Evolutionary conservation across 1,284 basidiomycete genomes (phyloP).

Genomic region (Melanopsichium pennsylvanicum): DNA sequence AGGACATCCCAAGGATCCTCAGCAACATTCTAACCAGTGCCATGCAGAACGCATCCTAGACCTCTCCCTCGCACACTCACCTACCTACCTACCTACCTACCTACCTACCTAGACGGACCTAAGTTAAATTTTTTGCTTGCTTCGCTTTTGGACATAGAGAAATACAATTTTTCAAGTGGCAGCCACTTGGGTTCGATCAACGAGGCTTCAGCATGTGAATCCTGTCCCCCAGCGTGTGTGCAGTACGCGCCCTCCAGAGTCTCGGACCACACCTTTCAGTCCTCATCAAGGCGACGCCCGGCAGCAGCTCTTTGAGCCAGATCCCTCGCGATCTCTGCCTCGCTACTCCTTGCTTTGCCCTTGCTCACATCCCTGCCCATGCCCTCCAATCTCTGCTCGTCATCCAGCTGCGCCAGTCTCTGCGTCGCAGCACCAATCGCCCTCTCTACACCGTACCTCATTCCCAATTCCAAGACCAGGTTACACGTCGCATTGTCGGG

Average conservation of each 20-base stretch:
- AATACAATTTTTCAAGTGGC: too few relatives aligned
- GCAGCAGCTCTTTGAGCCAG: slow-evolving; percentile 8
- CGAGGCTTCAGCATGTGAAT: too few relatives aligned
- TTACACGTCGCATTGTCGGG: slow-evolving; percentile 31
- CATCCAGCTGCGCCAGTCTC: slow-evolving; percentile 25
- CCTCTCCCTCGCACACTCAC: background rate
- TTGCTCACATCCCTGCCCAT: slow-evolving; percentile 16
- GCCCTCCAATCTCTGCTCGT: slow-evolving; percentile 11
- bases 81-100: too few relatives aligned
- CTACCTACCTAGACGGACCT: too few relatives aligned
- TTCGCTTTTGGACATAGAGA: too few relatives aligned
- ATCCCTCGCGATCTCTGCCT: slow-evolving; percentile 20
- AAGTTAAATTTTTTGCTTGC: too few relatives aligned
- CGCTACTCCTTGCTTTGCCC: slow-evolving; percentile 15
- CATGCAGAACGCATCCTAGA: slow-evolving; percentile 18
- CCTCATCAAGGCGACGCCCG: too few relatives aligned
- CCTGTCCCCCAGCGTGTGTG: too few relatives aligned
- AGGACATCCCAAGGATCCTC: slow-evolving; percentile 56
- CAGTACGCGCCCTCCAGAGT: too few relatives aligned
- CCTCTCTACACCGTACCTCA: slow-evolving; percentile 20
- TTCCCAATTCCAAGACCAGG: slow-evolving; percentile 23
- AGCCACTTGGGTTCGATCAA: too few relatives aligned
- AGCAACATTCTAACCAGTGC: slow-evolving; percentile 59
- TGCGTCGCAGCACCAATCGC: slow-evolving; percentile 17
- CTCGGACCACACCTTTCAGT: background rate